phyloP scores from a whole-genome alignment of 2,329 filamentous ascomycete species.

The Stemphylium lycopersici region DNA sequence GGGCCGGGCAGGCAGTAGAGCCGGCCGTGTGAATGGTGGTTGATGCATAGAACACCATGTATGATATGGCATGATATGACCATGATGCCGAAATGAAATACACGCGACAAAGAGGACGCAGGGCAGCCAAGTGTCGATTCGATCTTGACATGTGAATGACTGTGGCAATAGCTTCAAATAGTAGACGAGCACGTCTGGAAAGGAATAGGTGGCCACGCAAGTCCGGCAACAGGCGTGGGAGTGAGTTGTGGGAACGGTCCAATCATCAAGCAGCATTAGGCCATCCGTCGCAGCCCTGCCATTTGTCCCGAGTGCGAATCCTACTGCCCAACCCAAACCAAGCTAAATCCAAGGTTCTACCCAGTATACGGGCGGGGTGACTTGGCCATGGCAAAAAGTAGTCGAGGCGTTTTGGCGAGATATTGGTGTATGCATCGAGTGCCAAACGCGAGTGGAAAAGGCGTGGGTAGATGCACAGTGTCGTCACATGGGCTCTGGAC shows the following conservation, averaged over 20 bases:
- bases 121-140: too few relatives aligned
- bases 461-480: constrained; percentile 8
- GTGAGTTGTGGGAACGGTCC: constrained; percentile 6
- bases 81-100: constrained; percentile 13
- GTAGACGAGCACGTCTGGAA: constrained; percentile 7
- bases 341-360: background rate
- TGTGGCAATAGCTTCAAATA: constrained; percentile 6
- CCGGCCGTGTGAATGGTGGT: background rate
- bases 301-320: background rate
- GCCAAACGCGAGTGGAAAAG: background rate
- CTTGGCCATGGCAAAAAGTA: background rate
- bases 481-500: constrained; percentile 13
- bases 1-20: constrained; percentile 66
- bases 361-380: constrained; percentile 7
- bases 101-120: constrained; percentile 7
- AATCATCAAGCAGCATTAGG: constrained; percentile 14
- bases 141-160: too few relatives aligned
- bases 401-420: background rate
- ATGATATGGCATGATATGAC: constrained; percentile 22
- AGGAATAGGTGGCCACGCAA: constrained; percentile 2
- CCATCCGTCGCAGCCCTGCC: constrained; percentile 6
- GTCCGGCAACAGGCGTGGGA: constrained; percentile 15
- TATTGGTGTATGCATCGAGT: background rate
- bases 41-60: constrained; percentile 6
- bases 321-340: background rate